These are phyloP conservation scores for Neolentinus lepideus DNA, from an alignment of 1,284 basidiomycete species.

Conservation along the genomic window DNA sequence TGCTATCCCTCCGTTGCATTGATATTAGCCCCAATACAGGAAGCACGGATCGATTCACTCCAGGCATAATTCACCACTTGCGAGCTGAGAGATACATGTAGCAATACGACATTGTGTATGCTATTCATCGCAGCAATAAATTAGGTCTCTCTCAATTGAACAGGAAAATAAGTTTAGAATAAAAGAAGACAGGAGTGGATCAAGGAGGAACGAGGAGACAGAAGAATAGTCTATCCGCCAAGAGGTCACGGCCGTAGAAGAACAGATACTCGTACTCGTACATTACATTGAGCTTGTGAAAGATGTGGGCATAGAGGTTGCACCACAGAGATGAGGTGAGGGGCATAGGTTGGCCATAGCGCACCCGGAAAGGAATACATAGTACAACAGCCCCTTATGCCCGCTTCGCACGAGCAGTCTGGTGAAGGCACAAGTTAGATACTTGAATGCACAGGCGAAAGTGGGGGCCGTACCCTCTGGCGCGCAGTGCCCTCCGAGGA, in stretches of 20 bases:
- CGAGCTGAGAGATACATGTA: background rate
- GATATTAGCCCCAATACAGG: too few relatives aligned
- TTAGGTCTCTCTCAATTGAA: background rate
- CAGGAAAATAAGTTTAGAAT: background rate
- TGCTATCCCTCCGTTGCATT: too few relatives aligned
- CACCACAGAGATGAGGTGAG: background rate
- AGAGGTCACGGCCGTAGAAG: background rate
- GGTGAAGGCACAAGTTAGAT: background rate
- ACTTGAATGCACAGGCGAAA: background rate
- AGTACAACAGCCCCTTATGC: background rate
- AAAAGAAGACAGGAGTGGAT: background rate
- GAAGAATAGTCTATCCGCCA: background rate
- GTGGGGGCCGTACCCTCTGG: background rate
- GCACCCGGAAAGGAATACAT: background rate
- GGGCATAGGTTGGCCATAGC: background rate
- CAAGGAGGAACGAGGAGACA: background rate
- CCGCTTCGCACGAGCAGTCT: background rate
- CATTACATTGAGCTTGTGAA: background rate
- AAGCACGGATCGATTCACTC: background rate
- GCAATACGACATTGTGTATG: background rate
- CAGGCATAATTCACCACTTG: background rate
- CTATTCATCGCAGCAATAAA: conserved; percentile 2
- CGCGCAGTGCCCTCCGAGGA: background rate
- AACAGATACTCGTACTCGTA: background rate
- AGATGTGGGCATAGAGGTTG: background rate